Evolutionary conservation across 768 basidiomycete genomes (phyloP).

Genomic region (Pleurotus citrinopileatus): DNA sequence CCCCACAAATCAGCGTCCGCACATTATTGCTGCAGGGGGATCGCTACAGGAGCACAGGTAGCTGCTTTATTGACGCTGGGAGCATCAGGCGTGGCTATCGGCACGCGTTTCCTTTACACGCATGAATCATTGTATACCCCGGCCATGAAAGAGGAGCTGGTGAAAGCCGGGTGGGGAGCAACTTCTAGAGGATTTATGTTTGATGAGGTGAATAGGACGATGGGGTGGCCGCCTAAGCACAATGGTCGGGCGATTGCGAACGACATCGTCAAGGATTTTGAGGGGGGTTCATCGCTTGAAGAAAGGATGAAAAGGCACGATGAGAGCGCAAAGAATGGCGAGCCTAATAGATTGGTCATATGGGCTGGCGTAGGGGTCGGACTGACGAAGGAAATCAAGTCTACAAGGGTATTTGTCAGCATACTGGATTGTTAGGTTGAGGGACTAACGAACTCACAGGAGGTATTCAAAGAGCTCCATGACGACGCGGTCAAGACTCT

Average conservation of each 20-base stretch:
- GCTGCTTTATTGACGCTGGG: constrained; percentile 51
- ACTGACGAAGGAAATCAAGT: constrained; percentile 29
- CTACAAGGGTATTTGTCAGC: constrained; percentile 21
- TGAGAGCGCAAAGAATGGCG: constrained; percentile 26
- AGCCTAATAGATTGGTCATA: constrained; percentile 28
- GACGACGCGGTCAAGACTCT: not conserved
- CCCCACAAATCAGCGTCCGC: constrained; percentile 26
- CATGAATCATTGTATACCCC: constrained; percentile 34
- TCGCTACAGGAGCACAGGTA: constrained; percentile 49
- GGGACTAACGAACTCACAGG: not conserved
- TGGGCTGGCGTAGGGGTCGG: constrained; percentile 45
- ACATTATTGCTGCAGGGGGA: constrained; percentile 59
- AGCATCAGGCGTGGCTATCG: constrained; percentile 50
- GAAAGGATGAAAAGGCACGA: constrained; percentile 24
- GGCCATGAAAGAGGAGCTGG: constrained; percentile 21
- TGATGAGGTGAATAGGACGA: constrained; percentile 36
- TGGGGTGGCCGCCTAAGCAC: constrained; percentile 40
- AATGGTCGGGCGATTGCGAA: constrained; percentile 47
- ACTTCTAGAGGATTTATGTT: constrained; percentile 42
- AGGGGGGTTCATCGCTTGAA: constrained; percentile 29
- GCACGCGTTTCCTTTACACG: constrained; percentile 59
- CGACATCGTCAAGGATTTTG: constrained; percentile 26
- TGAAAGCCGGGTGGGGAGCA: constrained; percentile 21
- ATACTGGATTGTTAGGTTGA: not conserved
- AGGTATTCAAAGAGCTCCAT: not conserved